Conservation (phyloP, 371 early-diverging fungal species). For the Paraphysoderma sedebokerense region DNA sequence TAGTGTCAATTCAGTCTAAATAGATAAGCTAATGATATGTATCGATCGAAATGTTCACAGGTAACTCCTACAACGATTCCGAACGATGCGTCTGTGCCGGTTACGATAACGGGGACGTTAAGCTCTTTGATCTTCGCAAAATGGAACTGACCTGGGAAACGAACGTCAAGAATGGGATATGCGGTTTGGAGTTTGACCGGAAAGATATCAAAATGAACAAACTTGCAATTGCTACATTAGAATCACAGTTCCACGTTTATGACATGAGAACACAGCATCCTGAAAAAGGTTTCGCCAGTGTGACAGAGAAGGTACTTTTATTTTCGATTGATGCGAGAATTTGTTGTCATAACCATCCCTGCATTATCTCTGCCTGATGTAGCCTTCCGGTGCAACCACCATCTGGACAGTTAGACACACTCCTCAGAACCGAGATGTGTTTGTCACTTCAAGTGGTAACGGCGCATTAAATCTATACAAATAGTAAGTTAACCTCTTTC, state of each 20-base stretch:
- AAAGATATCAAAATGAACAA: conserved; percentile 32
- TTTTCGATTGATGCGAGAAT: background rate
- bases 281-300: conserved; percentile 24
- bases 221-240: conserved; percentile 27
- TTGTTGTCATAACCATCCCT: background rate
- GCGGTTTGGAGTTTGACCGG: conserved; percentile 41
- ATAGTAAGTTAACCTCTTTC: conserved; percentile 15
- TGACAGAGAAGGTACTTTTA: conserved; percentile 15
- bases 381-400: conserved; percentile 36
- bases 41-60: too few species aligned
- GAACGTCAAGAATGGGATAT: conserved; percentile 54
- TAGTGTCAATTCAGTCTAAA: too few species aligned
- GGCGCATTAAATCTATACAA: conserved; percentile 38
- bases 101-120: conserved; percentile 64
- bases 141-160: conserved; percentile 47
- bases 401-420: conserved; percentile 53
- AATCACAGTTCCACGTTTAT: conserved; percentile 15
- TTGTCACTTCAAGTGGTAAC: conserved; percentile 42
- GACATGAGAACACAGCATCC: conserved; percentile 31
- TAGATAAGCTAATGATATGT: too few species aligned
- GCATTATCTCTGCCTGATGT: conserved; percentile 1
- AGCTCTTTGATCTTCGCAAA: conserved; percentile 44
- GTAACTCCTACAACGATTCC: conserved; percentile 31
- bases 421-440: conserved; percentile 44
- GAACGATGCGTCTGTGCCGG: conserved; percentile 43